phyloP scores from a whole-genome alignment of 768 basidiomycete genomes.

The Suillus alpinus region DNA sequence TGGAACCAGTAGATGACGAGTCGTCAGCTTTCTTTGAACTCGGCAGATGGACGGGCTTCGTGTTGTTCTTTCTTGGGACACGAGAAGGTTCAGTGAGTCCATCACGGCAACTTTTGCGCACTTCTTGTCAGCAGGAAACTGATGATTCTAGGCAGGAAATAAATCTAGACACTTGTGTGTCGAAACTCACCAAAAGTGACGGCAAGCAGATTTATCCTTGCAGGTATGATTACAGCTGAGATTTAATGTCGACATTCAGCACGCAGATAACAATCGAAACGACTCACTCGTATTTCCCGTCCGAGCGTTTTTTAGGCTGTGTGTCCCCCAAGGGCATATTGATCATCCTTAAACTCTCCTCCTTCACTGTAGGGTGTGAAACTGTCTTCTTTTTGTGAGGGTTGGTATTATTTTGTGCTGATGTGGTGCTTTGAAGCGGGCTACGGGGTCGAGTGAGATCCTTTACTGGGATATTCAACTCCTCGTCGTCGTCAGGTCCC shows the following conservation, averaged over 20 bases:
- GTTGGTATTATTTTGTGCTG: not conserved
- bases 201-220: constrained; percentile 72
- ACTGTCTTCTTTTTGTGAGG: not conserved
- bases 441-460: constrained; percentile 34
- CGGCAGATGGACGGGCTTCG: constrained; percentile 11
- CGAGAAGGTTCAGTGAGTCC: constrained; percentile 56
- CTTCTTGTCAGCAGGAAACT: constrained; percentile 4
- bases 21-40: not conserved
- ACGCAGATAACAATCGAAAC: not conserved
- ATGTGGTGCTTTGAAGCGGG: not conserved
- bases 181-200: constrained; percentile 66
- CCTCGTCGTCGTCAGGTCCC: constrained; percentile 30
- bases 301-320: constrained; percentile 43
- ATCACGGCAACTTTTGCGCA: constrained; percentile 62
- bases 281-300: constrained; percentile 63
- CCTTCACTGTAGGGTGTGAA: not conserved
- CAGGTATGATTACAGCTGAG: constrained; percentile 76
- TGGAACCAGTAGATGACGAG: not conserved
- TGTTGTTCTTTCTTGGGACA: constrained; percentile 29
- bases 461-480: constrained; percentile 19
- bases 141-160: constrained; percentile 2
- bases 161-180: not conserved
- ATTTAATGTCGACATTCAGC: not conserved
- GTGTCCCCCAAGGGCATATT: too few species aligned
- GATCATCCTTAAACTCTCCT: not conserved